Percentiles rank a stretch among this genome's conserved stretches.
Evolutionary conservation across 306 rosid species (phyloP).

Genomic region (Dryas alaskensis): DNA sequence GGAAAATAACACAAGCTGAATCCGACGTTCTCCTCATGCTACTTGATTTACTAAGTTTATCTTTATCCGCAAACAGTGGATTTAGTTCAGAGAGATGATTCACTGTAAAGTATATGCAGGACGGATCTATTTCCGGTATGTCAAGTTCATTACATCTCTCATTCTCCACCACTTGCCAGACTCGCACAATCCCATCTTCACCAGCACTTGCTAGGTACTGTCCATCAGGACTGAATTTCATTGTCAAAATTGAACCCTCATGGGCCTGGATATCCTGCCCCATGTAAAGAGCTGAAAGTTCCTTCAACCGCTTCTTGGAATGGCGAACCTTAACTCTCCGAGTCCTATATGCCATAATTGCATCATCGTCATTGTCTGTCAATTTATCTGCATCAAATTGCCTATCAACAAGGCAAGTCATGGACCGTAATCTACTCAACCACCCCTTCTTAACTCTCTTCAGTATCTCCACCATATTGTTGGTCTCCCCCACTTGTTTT

Average conservation of each 20-base stretch:
- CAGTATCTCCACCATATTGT: constrained; percentile 3
- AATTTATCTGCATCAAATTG: constrained; percentile 36
- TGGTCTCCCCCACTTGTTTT: constrained; percentile 29
- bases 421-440: constrained; percentile 61
- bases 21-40: constrained; percentile 66
- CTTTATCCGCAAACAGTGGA: constrained; percentile 69
- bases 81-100: constrained; percentile 69
- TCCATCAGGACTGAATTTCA: constrained; percentile 98
- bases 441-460: constrained; percentile 52
- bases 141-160: constrained; percentile 73
- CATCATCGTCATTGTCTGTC: constrained; percentile 19
- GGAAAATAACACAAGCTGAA: constrained; percentile 79
- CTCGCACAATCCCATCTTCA: constrained; percentile 72
- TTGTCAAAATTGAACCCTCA: constrained; percentile 72
- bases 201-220: constrained; percentile 92
- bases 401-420: constrained; percentile 57
- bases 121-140: constrained; percentile 78
- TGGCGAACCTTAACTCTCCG: constrained; percentile 76
- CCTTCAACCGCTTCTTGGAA: constrained; percentile 57
- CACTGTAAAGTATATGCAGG: constrained; percentile 80
- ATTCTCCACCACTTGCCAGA: constrained; percentile 90
- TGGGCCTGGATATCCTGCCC: constrained; percentile 94
- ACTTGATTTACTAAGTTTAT: constrained; percentile 48
- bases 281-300: constrained; percentile 82
- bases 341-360: constrained; percentile 41